A percentile compares a stretch with the other conserved stretches of the same genome.
These are phyloP conservation scores for Gossypium thurberi DNA, from an alignment of 345 rosid species.

Conservation along the genomic window DNA sequence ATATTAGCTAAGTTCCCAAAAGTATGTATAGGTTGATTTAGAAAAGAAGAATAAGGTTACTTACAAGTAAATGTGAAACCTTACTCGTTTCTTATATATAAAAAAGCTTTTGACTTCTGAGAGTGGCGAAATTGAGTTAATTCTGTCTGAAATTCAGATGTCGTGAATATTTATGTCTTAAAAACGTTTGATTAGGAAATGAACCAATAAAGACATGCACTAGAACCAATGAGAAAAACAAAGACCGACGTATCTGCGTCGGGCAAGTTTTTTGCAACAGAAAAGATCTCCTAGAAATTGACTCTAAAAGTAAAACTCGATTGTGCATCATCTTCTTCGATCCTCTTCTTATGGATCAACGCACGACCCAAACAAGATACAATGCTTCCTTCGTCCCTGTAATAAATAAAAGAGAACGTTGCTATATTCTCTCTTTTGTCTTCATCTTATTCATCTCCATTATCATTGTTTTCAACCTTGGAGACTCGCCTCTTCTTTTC, in stretches of 20 bases:
- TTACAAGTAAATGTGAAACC: no score
- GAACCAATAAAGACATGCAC: not conserved
- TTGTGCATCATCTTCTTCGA: not conserved
- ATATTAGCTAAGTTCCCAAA: no score
- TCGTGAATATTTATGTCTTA: not conserved
- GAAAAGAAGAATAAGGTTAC: no score
- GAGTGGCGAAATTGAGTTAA: not conserved
- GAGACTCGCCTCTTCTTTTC: slow-evolving; percentile 1
- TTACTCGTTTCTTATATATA: no score
- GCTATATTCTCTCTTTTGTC: slow-evolving; percentile 22
- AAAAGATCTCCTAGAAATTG: not conserved
- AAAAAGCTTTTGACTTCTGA: no score
- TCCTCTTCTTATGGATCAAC: slow-evolving; percentile 30
- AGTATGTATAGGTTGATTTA: no score
- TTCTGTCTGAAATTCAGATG: not conserved
- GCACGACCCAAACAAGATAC: slow-evolving; percentile 7
- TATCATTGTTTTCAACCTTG: slow-evolving; percentile 19
- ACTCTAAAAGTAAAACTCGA: not conserved
- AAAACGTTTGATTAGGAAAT: not conserved
- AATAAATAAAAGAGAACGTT: slow-evolving; percentile 31
- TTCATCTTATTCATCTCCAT: slow-evolving; percentile 30
- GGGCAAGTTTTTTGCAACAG: not conserved
- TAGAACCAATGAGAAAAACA: not conserved
- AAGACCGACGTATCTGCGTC: not conserved
- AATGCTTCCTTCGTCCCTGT: slow-evolving; percentile 15